phyloP scores from a whole-genome alignment of 176 grass and related monocot genomes.

The Coix lacrymajobi region DNA sequence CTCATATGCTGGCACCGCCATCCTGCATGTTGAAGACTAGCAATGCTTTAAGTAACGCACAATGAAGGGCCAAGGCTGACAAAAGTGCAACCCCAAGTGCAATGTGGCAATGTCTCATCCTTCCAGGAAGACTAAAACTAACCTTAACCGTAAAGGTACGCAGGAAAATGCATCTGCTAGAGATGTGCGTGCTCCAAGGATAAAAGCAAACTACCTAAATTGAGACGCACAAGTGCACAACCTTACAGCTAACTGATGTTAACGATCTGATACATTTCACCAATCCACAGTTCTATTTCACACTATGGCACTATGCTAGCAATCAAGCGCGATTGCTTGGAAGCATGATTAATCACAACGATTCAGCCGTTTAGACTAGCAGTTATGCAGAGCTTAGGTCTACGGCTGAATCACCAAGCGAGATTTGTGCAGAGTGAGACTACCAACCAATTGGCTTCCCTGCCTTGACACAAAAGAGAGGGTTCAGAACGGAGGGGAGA shows the following conservation, averaged over 20 bases:
- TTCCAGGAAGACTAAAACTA: neutral
- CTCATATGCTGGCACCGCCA: constrained; percentile 79
- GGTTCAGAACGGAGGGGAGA: neutral
- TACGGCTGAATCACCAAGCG: neutral
- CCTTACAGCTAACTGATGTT: neutral
- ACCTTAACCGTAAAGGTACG: neutral
- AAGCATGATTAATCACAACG: neutral
- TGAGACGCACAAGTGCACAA: neutral
- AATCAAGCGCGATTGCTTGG: neutral
- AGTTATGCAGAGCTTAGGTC: neutral
- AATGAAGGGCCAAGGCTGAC: neutral
- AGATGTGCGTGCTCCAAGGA: neutral
- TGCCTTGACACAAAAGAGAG: neutral
- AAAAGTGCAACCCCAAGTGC: neutral
- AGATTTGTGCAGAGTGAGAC: neutral
- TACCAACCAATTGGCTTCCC: neutral
- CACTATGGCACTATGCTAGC: neutral
- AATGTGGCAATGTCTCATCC: neutral
- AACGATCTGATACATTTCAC: neutral
- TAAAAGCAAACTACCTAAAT: neutral
- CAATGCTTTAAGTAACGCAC: neutral
- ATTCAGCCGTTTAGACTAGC: neutral
- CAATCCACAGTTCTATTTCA: neutral
- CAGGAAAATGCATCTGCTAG: neutral
- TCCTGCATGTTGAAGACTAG: constrained; percentile 36